Base-by-base conservation (phyloP, 208 protist species). In the Vickermania spadyakhi region DNA sequence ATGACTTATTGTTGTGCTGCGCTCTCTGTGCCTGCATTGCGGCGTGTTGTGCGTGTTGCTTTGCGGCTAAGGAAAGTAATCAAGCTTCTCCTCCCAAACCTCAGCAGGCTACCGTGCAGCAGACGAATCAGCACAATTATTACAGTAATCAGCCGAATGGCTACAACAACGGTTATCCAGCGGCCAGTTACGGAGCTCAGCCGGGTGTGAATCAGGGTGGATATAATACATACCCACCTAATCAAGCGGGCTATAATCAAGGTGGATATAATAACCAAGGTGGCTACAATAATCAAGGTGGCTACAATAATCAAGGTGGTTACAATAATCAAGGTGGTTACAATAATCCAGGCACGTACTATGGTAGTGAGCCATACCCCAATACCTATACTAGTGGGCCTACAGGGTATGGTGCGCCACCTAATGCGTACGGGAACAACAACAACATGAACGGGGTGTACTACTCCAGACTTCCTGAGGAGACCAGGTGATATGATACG, bases 11-110 rank as follows among this genome's bases (percentile, higher is more conserved):
- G 36, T 18, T 45, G 36, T 56, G 49, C 60, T 64, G 62, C 31
- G 62, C 62, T 2, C 13, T 60, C 5, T 67, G 52, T 42, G 54
- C 54, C 14, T 67, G 62, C 62, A 58, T 59, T 26, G 62, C 54
- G 11, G 57, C 58, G n/a, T 70, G 65, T 42, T 70, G 61, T 29
- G 50, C 61, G 2, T 31, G 21, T 2, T n/a, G 31, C 52, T 22
- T 2, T 29, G 58, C 13, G 0, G 58, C 21, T 3, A 42, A 28
- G 36, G 45, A 23, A 3, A 57, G 56, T 18, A 56, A 28, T 51
- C 53, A 57, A 26, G 50, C 61, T 13, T n/a, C 21, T 5, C 27
- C 27, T 18, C 53, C 23, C 42, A 55, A 45, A 18, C 36, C 36
- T 7, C 7, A 45, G 7, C 36, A 7, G 36, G 11, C 36, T 45